phyloP scores from a whole-genome alignment of 306 rosid species.

The Styphnolobium japonicum region DNA sequence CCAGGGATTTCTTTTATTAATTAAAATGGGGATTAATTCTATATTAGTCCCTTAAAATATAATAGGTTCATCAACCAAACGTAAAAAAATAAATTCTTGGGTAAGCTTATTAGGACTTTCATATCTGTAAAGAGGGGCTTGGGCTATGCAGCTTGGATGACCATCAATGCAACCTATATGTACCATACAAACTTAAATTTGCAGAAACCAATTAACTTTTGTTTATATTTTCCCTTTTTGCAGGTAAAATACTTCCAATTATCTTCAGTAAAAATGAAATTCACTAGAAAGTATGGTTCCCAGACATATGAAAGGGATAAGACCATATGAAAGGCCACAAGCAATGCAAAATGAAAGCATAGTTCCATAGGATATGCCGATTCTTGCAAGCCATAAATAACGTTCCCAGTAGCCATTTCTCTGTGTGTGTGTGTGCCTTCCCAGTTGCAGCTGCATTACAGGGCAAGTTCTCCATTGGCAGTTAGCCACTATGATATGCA shows the following conservation, averaged over 20 bases:
- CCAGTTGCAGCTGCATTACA: conserved; percentile 46
- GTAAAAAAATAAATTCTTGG: not conserved
- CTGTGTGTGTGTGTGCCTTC: not conserved
- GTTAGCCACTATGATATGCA: conserved; percentile 8
- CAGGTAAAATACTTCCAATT: not conserved
- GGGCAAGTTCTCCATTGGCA: conserved; percentile 66
- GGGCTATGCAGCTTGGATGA: conserved; percentile 8
- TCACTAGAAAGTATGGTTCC: not conserved
- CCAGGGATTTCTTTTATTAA: not conserved
- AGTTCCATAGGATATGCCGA: conserved; percentile 50
- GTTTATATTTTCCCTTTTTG: not conserved
- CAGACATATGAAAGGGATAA: conserved; percentile 35
- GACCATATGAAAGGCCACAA: not conserved
- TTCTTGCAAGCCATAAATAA: conserved; percentile 30
- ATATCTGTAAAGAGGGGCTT: not conserved
- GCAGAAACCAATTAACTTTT: not conserved
- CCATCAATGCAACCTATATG: not conserved
- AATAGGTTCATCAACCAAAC: not conserved
- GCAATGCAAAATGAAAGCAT: conserved; percentile 28
- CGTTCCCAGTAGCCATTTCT: not conserved
- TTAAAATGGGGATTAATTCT: not conserved
- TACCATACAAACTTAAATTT: not conserved
- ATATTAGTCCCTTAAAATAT: not conserved
- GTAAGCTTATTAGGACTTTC: not conserved
- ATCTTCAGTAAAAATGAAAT: not conserved